Conservation (phyloP, 495 filamentous ascomycete species). For the Hapsidospora chrysogenum region DNA sequence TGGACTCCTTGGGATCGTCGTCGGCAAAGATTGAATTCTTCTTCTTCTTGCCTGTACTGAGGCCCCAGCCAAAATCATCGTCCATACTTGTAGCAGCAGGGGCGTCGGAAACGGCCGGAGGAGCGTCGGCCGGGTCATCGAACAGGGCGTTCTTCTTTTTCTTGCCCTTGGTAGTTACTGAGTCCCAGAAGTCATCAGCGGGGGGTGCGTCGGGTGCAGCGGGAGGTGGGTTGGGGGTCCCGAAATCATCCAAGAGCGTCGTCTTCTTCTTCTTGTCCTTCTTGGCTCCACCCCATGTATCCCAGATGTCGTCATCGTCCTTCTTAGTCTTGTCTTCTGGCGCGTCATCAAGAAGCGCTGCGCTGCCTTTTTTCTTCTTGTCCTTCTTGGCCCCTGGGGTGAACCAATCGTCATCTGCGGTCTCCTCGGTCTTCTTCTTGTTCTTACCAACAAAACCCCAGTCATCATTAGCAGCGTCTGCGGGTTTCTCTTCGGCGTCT, state of each 20-base stretch:
- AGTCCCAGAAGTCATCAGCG: conserved; percentile 9
- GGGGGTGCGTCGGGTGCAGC: conserved; percentile 2
- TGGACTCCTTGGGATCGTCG: conserved; percentile 4
- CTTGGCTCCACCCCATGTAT: conserved; percentile 2
- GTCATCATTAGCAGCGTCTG: conserved; percentile 22
- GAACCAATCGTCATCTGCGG: not conserved
- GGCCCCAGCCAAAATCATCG: conserved; percentile 5
- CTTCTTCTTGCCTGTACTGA: conserved; percentile 14
- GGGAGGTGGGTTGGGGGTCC: not conserved
- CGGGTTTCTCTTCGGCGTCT: conserved; percentile 10
- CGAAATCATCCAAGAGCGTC: not conserved
- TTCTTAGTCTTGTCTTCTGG: conserved; percentile 6
- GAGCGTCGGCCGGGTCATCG: not conserved
- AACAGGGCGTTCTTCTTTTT: conserved; percentile 11
- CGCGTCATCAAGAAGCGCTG: conserved; percentile 1
- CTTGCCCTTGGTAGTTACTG: conserved; percentile 8
- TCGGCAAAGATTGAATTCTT: conserved; percentile 11
- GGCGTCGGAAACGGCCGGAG: not conserved
- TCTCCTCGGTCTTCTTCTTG: conserved; percentile 24
- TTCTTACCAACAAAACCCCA: not conserved
- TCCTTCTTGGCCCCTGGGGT: conserved; percentile 5
- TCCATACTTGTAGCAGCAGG: conserved; percentile 2
- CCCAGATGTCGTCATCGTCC: conserved; percentile 9
- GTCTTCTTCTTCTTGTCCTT: conserved; percentile 5
- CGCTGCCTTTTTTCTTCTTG: conserved; percentile 15